Percentiles rank a stretch among this genome's conserved stretches.
Conservation (phyloP, 2,329 filamentous ascomycete genomes). For the Akanthomyces muscarius region DNA sequence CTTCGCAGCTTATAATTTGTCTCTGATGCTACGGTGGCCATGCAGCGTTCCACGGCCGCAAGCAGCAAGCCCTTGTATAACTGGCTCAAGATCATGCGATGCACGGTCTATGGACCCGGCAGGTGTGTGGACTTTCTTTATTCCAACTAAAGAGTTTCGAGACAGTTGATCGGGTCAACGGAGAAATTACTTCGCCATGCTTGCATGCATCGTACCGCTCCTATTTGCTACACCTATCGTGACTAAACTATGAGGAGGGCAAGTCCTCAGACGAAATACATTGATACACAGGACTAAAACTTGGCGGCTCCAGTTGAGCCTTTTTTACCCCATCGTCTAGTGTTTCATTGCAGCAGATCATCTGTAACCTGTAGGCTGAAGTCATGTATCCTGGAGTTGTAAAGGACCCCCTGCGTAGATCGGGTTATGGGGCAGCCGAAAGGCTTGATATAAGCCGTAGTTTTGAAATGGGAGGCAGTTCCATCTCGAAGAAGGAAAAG, state of each 20-base stretch:
- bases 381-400: background rate
- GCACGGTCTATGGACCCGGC: background rate
- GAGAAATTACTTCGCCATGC: no score
- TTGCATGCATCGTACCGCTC: no score
- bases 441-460: background rate
- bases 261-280: background rate
- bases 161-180: no score
- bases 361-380: background rate
- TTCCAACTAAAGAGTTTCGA: background rate
- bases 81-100: background rate
- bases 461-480: background rate
- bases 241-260: background rate
- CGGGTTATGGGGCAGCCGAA: conserved; percentile 6
- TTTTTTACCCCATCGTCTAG: conserved; percentile 9
- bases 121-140: background rate
- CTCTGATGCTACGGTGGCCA: background rate
- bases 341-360: conserved; percentile 16
- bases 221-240: background rate
- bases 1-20: background rate
- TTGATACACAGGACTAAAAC: background rate
- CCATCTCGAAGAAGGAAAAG: background rate
- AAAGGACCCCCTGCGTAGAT: conserved; percentile 4
- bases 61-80: background rate
- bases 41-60: background rate
- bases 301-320: background rate